Conservation (phyloP, 352 stramenopile genomes). For the Phytophthora pluvialis region DNA sequence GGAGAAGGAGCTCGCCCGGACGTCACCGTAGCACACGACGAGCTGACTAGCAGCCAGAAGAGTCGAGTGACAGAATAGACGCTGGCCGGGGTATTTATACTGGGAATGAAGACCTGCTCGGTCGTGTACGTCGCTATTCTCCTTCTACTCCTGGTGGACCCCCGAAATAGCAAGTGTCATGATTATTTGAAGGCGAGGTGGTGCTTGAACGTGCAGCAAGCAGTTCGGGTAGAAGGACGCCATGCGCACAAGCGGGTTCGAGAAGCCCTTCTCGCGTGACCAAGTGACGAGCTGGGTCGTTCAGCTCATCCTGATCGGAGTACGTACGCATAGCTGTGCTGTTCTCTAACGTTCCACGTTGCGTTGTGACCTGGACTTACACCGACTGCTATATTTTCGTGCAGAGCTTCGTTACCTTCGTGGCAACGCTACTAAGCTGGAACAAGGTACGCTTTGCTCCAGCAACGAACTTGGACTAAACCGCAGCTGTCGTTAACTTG, state of each 20-base stretch:
- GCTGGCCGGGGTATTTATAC: slow-evolving; percentile 34
- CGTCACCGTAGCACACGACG: slow-evolving; percentile 39
- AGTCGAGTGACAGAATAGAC: slow-evolving; percentile 20
- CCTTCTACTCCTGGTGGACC: neutral
- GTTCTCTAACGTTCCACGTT: neutral
- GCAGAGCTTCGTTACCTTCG: slow-evolving; percentile 75
- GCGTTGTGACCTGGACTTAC: neutral
- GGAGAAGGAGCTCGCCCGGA: slow-evolving; percentile 67
- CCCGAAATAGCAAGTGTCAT: slow-evolving; percentile 9
- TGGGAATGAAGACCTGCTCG: slow-evolving; percentile 12
- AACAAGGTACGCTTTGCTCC: slow-evolving; percentile 47
- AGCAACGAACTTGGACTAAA: neutral
- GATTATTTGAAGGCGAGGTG: slow-evolving; percentile 4
- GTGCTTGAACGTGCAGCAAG: neutral
- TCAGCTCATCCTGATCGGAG: slow-evolving; percentile 72
- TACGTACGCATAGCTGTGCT: slow-evolving; percentile 36
- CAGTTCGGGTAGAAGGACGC: neutral
- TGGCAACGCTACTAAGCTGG: slow-evolving; percentile 55
- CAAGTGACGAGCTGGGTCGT: slow-evolving; percentile 81
- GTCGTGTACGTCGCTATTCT: slow-evolving; percentile 6
- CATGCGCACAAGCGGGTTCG: slow-evolving; percentile 76
- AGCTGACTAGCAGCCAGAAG: neutral
- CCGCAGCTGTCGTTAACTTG: neutral
- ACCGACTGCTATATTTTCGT: neutral
- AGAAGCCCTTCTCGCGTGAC: slow-evolving; percentile 81